A percentile compares a stretch with the other conserved stretches of the same genome.
Evolutionary conservation across 768 basidiomycete species (phyloP).

Genomic region (Boletus fagicola): DNA sequence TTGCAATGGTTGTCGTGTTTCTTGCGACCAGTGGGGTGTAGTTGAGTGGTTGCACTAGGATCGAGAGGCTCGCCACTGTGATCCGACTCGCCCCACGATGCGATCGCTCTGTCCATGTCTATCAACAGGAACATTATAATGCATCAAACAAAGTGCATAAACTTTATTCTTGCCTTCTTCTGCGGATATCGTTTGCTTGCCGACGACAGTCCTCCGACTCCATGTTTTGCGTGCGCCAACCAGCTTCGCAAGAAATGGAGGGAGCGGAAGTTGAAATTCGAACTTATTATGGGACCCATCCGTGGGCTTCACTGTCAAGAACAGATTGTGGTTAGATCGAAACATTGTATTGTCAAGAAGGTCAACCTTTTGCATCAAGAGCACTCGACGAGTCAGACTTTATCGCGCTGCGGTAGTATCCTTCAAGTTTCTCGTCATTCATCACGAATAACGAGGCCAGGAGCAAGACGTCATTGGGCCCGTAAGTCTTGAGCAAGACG

Average conservation of each 20-base stretch:
- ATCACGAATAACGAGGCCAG: slow-evolving; percentile 1
- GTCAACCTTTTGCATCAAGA: background rate
- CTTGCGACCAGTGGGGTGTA: background rate
- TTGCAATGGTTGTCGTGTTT: slow-evolving; percentile 5
- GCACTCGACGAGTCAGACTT: background rate
- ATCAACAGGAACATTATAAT: background rate
- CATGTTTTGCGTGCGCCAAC: background rate
- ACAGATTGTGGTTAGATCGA: background rate
- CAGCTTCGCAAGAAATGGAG: background rate
- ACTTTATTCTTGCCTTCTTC: slow-evolving; percentile 1
- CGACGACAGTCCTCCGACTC: background rate
- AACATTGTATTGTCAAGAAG: background rate
- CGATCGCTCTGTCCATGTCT: slow-evolving; percentile 1
- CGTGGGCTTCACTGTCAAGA: background rate
- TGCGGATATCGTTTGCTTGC: background rate
- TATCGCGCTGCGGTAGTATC: slow-evolving; percentile 1
- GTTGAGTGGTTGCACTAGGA: background rate
- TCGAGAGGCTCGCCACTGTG: background rate
- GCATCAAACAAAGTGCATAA: background rate
- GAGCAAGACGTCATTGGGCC: slow-evolving; percentile 10
- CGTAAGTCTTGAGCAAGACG: slow-evolving; percentile 6
- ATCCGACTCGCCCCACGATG: background rate
- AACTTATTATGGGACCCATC: background rate
- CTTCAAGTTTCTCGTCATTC: background rate
- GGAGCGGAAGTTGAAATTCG: background rate